These are phyloP conservation scores for Flaveria bidentis DNA, from an alignment of 129 eudicot genomes.

Conservation along the genomic window DNA sequence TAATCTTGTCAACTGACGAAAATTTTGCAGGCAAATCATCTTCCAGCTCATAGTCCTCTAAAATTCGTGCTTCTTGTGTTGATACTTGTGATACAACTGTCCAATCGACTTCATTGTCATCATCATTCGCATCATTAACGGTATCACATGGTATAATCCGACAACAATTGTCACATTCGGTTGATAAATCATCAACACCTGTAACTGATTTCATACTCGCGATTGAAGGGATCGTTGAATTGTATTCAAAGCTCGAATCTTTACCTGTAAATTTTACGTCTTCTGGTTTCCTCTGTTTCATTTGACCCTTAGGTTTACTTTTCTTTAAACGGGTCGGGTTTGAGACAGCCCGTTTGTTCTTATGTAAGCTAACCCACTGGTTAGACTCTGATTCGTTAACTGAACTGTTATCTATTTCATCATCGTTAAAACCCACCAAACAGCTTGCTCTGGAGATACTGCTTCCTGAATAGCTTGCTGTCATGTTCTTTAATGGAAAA, in stretches of 20 bases:
- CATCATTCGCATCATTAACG: slow-evolving; percentile 21
- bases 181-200: slow-evolving; percentile 29
- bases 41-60: slow-evolving; percentile 16
- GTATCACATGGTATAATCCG: slow-evolving; percentile 26
- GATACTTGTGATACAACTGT: slow-evolving; percentile 22
- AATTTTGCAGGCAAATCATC: slow-evolving; percentile 18
- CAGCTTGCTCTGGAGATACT: slow-evolving; percentile 44
- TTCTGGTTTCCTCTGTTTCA: background rate
- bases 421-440: slow-evolving; percentile 31
- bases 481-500: slow-evolving; percentile 39
- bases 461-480: slow-evolving; percentile 44
- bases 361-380: slow-evolving; percentile 20
- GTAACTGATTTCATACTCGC: slow-evolving; percentile 12
- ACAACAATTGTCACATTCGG: slow-evolving; percentile 27
- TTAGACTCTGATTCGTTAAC: slow-evolving; percentile 23
- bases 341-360: slow-evolving; percentile 31
- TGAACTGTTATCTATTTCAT: slow-evolving; percentile 19
- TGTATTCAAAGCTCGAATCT: slow-evolving; percentile 21
- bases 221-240: slow-evolving; percentile 10
- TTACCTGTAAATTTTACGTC: slow-evolving; percentile 14
- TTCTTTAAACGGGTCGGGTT: slow-evolving; percentile 29
- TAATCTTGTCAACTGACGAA: background rate
- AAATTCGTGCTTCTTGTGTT: slow-evolving; percentile 5
- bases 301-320: slow-evolving; percentile 11
- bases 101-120: slow-evolving; percentile 7